These are phyloP conservation scores for Corynespora cassiicola DNA, from an alignment of 2,329 filamentous ascomycete genomes.

Conservation along the genomic window DNA sequence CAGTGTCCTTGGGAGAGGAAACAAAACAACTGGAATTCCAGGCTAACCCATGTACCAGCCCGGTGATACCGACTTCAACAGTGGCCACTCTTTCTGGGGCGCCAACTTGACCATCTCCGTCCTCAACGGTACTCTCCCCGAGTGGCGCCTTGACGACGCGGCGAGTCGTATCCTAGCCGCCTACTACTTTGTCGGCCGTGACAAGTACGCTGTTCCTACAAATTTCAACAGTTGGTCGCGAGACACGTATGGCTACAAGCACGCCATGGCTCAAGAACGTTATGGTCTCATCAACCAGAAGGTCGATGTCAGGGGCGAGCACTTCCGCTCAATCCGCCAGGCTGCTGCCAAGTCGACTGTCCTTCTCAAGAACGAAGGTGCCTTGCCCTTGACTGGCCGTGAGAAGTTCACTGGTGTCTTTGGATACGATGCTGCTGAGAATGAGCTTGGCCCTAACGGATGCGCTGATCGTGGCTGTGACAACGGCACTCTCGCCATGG, in stretches of 20 bases:
- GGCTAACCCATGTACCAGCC: too few relatives aligned
- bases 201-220: slow-evolving; percentile 60
- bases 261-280: slow-evolving; percentile 67
- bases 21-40: slow-evolving; percentile 57
- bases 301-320: slow-evolving; percentile 81
- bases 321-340: slow-evolving; percentile 75
- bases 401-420: slow-evolving; percentile 59
- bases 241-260: slow-evolving; percentile 74
- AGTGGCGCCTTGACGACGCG: slow-evolving; percentile 92
- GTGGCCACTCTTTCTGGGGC: slow-evolving; percentile 79
- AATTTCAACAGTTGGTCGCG: slow-evolving; percentile 91
- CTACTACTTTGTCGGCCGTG: slow-evolving; percentile 69
- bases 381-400: slow-evolving; percentile 52
- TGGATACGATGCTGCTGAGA: slow-evolving; percentile 57
- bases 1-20: too few relatives aligned
- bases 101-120: slow-evolving; percentile 86
- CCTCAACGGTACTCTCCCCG: slow-evolving; percentile 85
- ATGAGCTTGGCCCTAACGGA: slow-evolving; percentile 55
- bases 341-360: slow-evolving; percentile 83
- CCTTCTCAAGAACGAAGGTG: slow-evolving; percentile 71
- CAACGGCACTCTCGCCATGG: slow-evolving; percentile 55
- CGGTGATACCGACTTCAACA: slow-evolving; percentile 79
- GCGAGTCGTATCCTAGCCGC: slow-evolving; percentile 78
- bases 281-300: slow-evolving; percentile 76
- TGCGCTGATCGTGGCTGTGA: slow-evolving; percentile 53